Evolutionary conservation across 768 basidiomycete genomes (phyloP).

Genomic region (Russula sp.): DNA sequence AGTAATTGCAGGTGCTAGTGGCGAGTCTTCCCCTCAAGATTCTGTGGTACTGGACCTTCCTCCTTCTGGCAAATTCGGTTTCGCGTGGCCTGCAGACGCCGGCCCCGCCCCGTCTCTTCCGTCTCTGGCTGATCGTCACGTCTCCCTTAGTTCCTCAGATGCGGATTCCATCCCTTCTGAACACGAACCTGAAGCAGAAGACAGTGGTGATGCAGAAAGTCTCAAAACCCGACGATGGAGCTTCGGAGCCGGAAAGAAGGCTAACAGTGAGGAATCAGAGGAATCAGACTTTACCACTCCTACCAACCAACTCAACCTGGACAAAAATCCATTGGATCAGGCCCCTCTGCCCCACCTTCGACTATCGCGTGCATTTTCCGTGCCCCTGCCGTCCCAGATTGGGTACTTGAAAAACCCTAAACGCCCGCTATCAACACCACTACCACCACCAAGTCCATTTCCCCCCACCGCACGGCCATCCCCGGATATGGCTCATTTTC

Average conservation of each 20-base stretch:
- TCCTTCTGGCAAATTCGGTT: constrained; percentile 48
- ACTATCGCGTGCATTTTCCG: constrained; percentile 71
- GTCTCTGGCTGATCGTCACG: constrained; percentile 32
- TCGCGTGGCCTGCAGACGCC: constrained; percentile 49
- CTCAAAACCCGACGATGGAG: constrained; percentile 5
- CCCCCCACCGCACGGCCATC: constrained; percentile 23
- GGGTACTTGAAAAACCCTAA: constrained; percentile 65
- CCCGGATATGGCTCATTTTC: constrained; percentile 37
- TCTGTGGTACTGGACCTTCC: constrained; percentile 40
- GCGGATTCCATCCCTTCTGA: constrained; percentile 47
- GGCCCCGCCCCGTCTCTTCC: constrained; percentile 34
- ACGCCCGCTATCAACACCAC: constrained; percentile 27
- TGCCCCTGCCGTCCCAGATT: constrained; percentile 76
- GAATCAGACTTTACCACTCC: constrained; percentile 29
- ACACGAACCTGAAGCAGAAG: constrained; percentile 27
- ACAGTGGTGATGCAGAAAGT: neutral
- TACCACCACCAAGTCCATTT: constrained; percentile 20
- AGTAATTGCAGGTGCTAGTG: constrained; percentile 35
- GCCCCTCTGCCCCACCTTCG: constrained; percentile 35
- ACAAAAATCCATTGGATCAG: constrained; percentile 30
- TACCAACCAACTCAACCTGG: constrained; percentile 27
- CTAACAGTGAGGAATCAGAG: constrained; percentile 24
- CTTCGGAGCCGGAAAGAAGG: constrained; percentile 18
- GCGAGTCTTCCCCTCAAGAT: constrained; percentile 36
- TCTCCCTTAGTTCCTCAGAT: constrained; percentile 41